Conservation (phyloP, 768 basidiomycete species). For the Podaxis pistillaris region DNA sequence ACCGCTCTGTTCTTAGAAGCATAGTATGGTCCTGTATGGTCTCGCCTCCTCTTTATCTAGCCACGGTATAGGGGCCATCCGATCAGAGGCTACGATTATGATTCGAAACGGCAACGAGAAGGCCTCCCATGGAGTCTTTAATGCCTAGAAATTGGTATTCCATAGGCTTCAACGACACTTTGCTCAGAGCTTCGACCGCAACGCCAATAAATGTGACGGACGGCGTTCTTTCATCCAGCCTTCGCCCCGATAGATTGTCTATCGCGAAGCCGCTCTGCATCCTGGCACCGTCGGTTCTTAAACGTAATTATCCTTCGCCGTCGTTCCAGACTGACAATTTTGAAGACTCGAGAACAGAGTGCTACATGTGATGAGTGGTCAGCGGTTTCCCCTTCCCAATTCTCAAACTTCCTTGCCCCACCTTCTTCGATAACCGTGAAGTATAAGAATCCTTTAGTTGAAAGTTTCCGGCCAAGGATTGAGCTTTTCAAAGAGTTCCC, state of each 20-base stretch:
- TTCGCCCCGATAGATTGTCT: background rate
- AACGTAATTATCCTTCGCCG: constrained; percentile 2
- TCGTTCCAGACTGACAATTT: background rate
- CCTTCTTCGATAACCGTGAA: background rate
- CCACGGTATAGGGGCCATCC: background rate
- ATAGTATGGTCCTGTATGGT: background rate
- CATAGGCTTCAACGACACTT: no score
- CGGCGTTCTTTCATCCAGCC: background rate
- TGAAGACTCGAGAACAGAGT: background rate
- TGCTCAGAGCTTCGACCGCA: no score
- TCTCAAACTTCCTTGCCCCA: background rate
- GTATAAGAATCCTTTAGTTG: background rate
- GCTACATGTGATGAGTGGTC: background rate
- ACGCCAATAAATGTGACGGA: background rate
- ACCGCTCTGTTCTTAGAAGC: background rate
- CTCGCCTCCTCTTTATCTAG: background rate
- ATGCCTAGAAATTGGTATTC: no score
- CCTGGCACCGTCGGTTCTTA: background rate
- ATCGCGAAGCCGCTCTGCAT: background rate
- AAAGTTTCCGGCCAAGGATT: background rate
- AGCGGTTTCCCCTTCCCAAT: background rate
- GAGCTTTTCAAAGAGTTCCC: background rate
- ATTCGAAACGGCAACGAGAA: no score
- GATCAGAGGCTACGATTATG: no score
- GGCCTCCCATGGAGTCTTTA: no score